Percentiles rank a stretch among this genome's conserved stretches.
These are phyloP conservation scores for Lepidium didymum DNA, from an alignment of 345 rosid species.

Conservation along the genomic window DNA sequence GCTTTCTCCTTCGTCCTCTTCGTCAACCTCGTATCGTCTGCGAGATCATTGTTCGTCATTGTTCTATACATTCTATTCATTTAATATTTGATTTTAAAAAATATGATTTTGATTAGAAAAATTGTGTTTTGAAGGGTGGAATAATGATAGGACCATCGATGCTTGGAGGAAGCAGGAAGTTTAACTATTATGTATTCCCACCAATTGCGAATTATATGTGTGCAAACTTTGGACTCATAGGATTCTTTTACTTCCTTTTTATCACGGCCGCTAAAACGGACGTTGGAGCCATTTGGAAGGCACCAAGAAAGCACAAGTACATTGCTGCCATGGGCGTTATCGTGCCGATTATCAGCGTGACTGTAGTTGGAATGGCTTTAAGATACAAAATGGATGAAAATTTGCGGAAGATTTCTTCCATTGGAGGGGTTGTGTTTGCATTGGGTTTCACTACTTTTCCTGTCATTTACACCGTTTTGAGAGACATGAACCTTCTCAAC, in stretches of 20 bases:
- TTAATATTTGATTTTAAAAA: too few relatives aligned
- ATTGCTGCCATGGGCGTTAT: constrained; percentile 31
- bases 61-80: background rate
- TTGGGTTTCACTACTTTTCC: constrained; percentile 41
- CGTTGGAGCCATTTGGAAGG: constrained; percentile 26
- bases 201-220: constrained; percentile 35
- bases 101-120: too few relatives aligned
- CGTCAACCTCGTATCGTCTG: constrained; percentile 63
- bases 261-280: constrained; percentile 49
- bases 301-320: constrained; percentile 37
- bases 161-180: constrained; percentile 39
- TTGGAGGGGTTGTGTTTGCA: constrained; percentile 29
- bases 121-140: constrained; percentile 50
- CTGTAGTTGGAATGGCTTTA: constrained; percentile 4
- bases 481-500: constrained; percentile 53
- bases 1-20: constrained; percentile 60
- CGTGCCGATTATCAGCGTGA: constrained; percentile 17
- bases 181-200: constrained; percentile 33
- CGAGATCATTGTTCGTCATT: constrained; percentile 58
- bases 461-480: constrained; percentile 40
- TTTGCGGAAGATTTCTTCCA: constrained; percentile 15
- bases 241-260: constrained; percentile 52
- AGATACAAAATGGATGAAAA: constrained; percentile 25
- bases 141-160: constrained; percentile 70
- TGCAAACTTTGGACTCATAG: constrained; percentile 47